These are phyloP conservation scores for Leccinum ponderosum DNA, from an alignment of 1,284 basidiomycete species.

Conservation along the genomic window DNA sequence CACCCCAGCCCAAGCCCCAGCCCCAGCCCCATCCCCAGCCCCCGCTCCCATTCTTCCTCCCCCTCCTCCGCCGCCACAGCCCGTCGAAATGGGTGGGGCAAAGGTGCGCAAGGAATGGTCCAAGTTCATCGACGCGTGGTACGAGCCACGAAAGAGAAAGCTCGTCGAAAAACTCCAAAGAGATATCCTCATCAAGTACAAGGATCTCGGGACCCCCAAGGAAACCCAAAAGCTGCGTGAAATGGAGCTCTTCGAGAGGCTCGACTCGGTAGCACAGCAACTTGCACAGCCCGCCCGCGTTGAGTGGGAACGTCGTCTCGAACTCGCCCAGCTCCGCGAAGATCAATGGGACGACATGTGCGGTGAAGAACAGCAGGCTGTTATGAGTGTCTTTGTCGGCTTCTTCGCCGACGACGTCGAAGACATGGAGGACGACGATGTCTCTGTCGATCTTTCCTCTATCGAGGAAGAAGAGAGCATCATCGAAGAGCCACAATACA, in stretches of 20 bases:
- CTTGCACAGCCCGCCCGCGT: constrained; percentile 31
- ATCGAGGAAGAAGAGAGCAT: constrained; percentile 36
- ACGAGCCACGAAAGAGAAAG: constrained; percentile 32
- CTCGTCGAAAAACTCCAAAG: constrained; percentile 31
- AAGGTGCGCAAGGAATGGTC: constrained; percentile 34
- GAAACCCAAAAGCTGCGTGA: constrained; percentile 32
- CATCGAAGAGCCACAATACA: constrained; percentile 32
- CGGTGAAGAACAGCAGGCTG: constrained; percentile 31
- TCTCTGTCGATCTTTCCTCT: constrained; percentile 11
- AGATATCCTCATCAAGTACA: constrained; percentile 34
- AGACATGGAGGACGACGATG: constrained; percentile 18
- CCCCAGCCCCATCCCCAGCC: not conserved
- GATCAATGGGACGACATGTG: constrained; percentile 35
- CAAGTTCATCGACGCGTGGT: constrained; percentile 29
- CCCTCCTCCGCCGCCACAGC: constrained; percentile 6
- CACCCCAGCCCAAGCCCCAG: not conserved
- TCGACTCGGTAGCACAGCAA: constrained; percentile 21
- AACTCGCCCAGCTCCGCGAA: constrained; percentile 29
- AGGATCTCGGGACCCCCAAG: constrained; percentile 24
- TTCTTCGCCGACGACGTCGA: constrained; percentile 39
- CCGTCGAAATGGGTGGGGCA: constrained; percentile 18
- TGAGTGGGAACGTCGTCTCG: constrained; percentile 35
- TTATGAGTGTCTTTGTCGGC: constrained; percentile 44
- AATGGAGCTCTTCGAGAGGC: constrained; percentile 28
- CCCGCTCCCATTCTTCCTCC: constrained; percentile 7